phyloP scores from a whole-genome alignment of 169 alveolate species.

The Plasmodium fragile region DNA sequence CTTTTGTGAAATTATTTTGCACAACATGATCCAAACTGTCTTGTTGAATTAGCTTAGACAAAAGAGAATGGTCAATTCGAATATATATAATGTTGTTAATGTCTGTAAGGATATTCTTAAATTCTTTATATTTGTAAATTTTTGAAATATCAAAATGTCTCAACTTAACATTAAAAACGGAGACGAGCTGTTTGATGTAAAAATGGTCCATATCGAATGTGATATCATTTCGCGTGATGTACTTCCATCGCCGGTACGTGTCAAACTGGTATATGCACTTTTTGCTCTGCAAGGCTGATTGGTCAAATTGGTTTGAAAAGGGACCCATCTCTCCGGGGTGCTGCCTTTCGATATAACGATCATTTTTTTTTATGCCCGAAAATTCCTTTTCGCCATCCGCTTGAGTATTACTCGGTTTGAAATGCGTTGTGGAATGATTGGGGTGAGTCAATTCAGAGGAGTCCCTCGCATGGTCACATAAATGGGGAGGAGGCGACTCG shows the following conservation, averaged over 20 bases:
- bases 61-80: conserved; percentile 46
- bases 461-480: not conserved
- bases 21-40: not conserved
- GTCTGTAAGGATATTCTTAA: conserved; percentile 56
- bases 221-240: conserved; percentile 33
- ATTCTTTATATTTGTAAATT: conserved; percentile 49
- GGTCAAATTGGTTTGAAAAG: not conserved
- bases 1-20: conserved; percentile 9
- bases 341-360: not conserved
- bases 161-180: conserved; percentile 59
- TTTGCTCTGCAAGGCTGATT: not conserved
- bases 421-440: not conserved
- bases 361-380: not conserved
- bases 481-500: not conserved
- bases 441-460: not conserved
- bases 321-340: not conserved
- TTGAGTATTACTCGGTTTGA: not conserved
- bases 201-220: conserved; percentile 36
- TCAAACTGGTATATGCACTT: conserved; percentile 53
- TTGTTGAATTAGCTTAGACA: conserved; percentile 52
- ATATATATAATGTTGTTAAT: conserved; percentile 66
- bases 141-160: conserved; percentile 32
- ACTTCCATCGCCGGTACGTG: conserved; percentile 44
- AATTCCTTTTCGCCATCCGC: not conserved
- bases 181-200: conserved; percentile 42